Evolutionary conservation across 805 yeast species (phyloP), one percentile per base, ranked within the genome.

Genomic region (Ogataea zsoltii): DNA sequence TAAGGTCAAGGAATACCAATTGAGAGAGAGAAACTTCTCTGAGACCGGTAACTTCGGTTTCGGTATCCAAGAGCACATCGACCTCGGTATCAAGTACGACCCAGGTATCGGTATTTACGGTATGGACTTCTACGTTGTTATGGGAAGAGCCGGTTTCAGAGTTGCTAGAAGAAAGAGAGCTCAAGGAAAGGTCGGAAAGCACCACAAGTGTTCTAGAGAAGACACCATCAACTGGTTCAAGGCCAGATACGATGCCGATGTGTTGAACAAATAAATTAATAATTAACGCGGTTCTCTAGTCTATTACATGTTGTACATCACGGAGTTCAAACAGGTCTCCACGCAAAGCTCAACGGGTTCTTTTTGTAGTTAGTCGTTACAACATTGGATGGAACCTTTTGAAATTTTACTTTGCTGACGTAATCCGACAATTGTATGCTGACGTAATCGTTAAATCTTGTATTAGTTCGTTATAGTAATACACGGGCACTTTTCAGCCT

Each of bases 41-140:
- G 89, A 82, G 68, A 92, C 98, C 70, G 99, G 99, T 81, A 94
- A 94, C 97, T 94, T 94, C 70, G 99, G 99, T 83, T 94, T 94
- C 85, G 99, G 99, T 86, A 85, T 94, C 74, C 86, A 88, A 66
- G 99, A 94, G 84, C 99, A 94, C 85, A 94, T 94, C 69, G 99
- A 94, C 77, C 85, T 94, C 76, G 99, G 99, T 83, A 94, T 94
- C 86, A 94, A 94, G 83, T 94, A 94, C 82, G 99, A 94, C 78
- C 99, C 99, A 77, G 83, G 88, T 71, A 94, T 94, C 70, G 98
- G 98, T 76, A 94, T 94, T 75, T 94, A 92, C 94, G 99, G 99
- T 85, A 94, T 87, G 95, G 99, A 94, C 80, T 94, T 94, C 89
- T 94, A 91, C 91, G 90, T 94, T 72, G 97, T 92, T 71, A 80